phyloP scores from a whole-genome alignment of 768 basidiomycete species.

The Ramaria rubella region DNA sequence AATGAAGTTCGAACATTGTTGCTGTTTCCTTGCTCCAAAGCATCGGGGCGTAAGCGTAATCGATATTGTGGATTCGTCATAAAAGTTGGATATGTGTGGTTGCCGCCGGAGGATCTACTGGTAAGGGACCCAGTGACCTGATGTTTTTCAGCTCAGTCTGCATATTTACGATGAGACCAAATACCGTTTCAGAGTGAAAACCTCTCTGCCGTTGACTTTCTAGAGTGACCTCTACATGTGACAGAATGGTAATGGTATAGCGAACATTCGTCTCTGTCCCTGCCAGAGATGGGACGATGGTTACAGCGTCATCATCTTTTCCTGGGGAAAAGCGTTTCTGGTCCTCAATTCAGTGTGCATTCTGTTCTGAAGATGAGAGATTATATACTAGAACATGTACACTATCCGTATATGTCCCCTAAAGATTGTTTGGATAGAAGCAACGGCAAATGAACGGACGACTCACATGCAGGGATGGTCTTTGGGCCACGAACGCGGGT shows the following conservation, averaged over 20 bases:
- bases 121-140: constrained; percentile 62
- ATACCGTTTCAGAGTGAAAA: constrained; percentile 4
- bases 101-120: constrained; percentile 75
- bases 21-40: neutral
- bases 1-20: neutral
- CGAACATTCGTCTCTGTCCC: constrained; percentile 53
- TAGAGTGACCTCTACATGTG: constrained; percentile 28
- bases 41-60: constrained; percentile 45
- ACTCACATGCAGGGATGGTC: neutral
- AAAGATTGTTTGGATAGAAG: neutral
- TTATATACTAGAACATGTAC: constrained; percentile 38
- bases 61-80: constrained; percentile 89
- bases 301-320: constrained; percentile 26
- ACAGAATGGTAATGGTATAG: constrained; percentile 62
- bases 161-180: neutral
- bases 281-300: constrained; percentile 63
- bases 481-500: neutral
- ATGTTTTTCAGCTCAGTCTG: neutral
- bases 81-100: constrained; percentile 70
- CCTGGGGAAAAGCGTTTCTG: constrained; percentile 23
- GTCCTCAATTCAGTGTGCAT: constrained; percentile 4
- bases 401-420: constrained; percentile 38
- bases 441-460: neutral
- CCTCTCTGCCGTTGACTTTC: constrained; percentile 11
- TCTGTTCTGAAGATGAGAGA: constrained; percentile 8